Evolutionary conservation across 768 basidiomycete genomes (phyloP).

Genomic region (Mycena sanguinolenta): DNA sequence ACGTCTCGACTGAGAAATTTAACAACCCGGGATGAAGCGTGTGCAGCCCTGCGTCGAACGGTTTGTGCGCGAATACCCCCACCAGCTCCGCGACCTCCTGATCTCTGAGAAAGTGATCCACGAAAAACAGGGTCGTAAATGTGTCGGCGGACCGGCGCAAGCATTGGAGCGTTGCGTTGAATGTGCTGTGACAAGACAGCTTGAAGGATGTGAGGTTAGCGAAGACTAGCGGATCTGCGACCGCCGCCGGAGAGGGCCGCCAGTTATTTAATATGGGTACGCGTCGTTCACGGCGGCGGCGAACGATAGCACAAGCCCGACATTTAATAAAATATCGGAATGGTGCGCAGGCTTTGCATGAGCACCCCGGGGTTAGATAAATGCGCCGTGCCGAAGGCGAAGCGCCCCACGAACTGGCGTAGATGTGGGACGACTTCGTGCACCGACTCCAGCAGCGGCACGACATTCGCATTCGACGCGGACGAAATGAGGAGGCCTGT

Average conservation of each 20-base stretch:
- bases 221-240: background rate
- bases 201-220: slow-evolving; percentile 7
- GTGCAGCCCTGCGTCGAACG: slow-evolving; percentile 37
- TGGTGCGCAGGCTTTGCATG: slow-evolving; percentile 12
- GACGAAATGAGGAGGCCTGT: slow-evolving; percentile 51
- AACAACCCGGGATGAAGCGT: slow-evolving; percentile 43
- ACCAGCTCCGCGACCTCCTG: slow-evolving; percentile 43
- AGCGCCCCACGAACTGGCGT: slow-evolving; percentile 14
- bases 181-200: slow-evolving; percentile 29
- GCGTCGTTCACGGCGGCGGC: too few relatives aligned
- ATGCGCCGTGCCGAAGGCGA: slow-evolving; percentile 25
- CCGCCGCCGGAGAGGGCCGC: slow-evolving; percentile 8
- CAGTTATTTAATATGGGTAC: too few relatives aligned
- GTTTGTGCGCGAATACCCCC: slow-evolving; percentile 39
- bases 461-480: slow-evolving; percentile 46
- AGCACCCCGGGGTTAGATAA: slow-evolving; percentile 26
- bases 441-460: slow-evolving; percentile 48
- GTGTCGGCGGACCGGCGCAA: slow-evolving; percentile 43
- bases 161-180: slow-evolving; percentile 43
- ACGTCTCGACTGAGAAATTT: slow-evolving; percentile 15
- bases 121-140: slow-evolving; percentile 42
- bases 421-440: slow-evolving; percentile 39
- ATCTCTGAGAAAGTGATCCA: slow-evolving; percentile 40
- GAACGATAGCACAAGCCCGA: slow-evolving; percentile 24
- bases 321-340: slow-evolving; percentile 8